phyloP scores from a whole-genome alignment of 805 yeast genomes.

The Lachancea dasiensis region DNA sequence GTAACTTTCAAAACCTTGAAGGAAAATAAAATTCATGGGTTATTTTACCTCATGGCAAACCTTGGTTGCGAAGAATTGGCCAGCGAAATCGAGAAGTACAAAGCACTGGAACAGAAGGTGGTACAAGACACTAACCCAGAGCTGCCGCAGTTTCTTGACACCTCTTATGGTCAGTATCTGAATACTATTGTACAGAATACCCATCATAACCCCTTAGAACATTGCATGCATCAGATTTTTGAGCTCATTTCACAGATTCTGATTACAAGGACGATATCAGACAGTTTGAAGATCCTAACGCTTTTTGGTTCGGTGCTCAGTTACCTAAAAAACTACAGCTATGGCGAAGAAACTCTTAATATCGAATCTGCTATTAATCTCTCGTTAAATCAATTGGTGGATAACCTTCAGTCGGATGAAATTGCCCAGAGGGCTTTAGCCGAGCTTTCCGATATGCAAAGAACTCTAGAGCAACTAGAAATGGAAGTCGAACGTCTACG shows the following conservation, averaged over 20 bases:
- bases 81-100: constrained; percentile 59
- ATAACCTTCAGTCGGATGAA: constrained; percentile 77
- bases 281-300: constrained; percentile 41
- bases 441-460: constrained; percentile 43
- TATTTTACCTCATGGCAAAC: constrained; percentile 46
- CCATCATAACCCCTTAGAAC: constrained; percentile 60
- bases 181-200: constrained; percentile 18
- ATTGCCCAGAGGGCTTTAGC: constrained; percentile 72
- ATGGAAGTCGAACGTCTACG: constrained; percentile 50
- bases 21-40: constrained; percentile 48
- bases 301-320: constrained; percentile 47
- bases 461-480: constrained; percentile 48
- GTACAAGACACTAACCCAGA: constrained; percentile 32
- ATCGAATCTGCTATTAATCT: constrained; percentile 62
- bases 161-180: constrained; percentile 21
- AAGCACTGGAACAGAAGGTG: constrained; percentile 33
- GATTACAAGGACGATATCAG: constrained; percentile 47
- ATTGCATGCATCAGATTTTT: constrained; percentile 52
- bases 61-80: constrained; percentile 53
- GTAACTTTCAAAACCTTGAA: constrained; percentile 52
- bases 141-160: constrained; percentile 26
- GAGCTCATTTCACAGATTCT: constrained; percentile 46
- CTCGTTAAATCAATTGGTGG: constrained; percentile 66
- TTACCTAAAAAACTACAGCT: constrained; percentile 58
- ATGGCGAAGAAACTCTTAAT: constrained; percentile 43